Conservation (phyloP, 1,139 yeast genomes). For the Yamadazyma membranifaciens region DNA sequence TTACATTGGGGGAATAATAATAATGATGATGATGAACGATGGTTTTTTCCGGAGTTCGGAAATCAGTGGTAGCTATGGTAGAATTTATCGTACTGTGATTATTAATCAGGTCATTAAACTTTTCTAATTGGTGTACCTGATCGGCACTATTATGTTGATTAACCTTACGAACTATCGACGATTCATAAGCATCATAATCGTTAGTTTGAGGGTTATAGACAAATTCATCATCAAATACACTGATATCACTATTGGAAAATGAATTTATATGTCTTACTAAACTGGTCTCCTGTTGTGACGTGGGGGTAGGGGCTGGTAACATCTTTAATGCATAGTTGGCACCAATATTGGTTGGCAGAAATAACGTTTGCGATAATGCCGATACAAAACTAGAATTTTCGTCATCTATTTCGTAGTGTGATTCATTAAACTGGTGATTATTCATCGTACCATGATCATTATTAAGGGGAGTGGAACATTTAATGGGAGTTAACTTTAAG, state of each 20-base stretch:
- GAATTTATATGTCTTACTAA: conserved; percentile 19
- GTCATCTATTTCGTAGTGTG: conserved; percentile 10
- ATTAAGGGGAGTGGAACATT: conserved; percentile 4
- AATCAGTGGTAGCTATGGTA: not conserved
- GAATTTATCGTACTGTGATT: not conserved
- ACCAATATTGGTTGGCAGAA: conserved; percentile 39
- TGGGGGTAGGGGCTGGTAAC: conserved; percentile 25
- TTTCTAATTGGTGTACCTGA: not conserved
- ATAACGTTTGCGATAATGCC: conserved; percentile 18
- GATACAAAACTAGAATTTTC: conserved; percentile 19
- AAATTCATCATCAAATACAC: conserved; percentile 19
- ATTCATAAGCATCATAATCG: conserved; percentile 18
- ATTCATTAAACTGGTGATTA: conserved; percentile 7
- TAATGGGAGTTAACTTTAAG: conserved; percentile 5
- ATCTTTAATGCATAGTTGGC: conserved; percentile 37
- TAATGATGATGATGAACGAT: conserved; percentile 18
- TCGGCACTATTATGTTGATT: conserved; percentile 17
- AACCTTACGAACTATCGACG: conserved; percentile 14
- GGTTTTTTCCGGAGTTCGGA: conserved; percentile 1
- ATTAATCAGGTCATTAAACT: not conserved
- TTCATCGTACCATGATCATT: not conserved
- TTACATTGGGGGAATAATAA: conserved; percentile 15
- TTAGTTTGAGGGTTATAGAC: conserved; percentile 21
- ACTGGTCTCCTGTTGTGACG: conserved; percentile 2
- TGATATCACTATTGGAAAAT: conserved; percentile 19